Conservation (phyloP, 1,139 yeast species). For the Pneumocystis murina region DNA sequence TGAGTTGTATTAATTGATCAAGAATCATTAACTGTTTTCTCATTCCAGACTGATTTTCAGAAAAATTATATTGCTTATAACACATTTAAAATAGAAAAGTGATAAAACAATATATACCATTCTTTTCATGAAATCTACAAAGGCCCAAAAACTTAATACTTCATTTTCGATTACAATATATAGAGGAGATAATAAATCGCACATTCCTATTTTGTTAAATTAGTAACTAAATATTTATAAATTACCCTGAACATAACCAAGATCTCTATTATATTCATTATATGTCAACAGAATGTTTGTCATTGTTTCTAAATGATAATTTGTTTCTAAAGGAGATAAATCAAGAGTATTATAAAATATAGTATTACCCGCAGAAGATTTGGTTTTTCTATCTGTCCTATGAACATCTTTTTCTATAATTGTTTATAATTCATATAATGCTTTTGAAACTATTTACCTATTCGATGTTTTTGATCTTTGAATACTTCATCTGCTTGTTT, state of each 20-base stretch:
- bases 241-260: constrained; percentile 87
- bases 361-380: constrained; percentile 44
- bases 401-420: constrained; percentile 89
- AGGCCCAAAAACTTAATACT: constrained; percentile 73
- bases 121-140: constrained; percentile 74
- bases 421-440: constrained; percentile 71
- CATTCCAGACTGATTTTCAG: constrained; percentile 87
- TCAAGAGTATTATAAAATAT: constrained; percentile 38
- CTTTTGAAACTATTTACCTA: constrained; percentile 6
- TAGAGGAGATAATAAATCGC: constrained; percentile 76
- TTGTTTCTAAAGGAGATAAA: constrained; percentile 38
- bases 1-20: constrained; percentile 69
- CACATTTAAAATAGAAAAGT: not conserved
- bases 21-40: constrained; percentile 70
- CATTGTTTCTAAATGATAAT: constrained; percentile 53
- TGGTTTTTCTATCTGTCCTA: constrained; percentile 68
- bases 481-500: constrained; percentile 40
- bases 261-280: constrained; percentile 63
- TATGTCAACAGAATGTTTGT: constrained; percentile 73
- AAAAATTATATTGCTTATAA: constrained; percentile 56
- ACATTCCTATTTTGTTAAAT: constrained; percentile 35
- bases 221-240: not conserved
- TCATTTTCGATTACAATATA: constrained; percentile 71
- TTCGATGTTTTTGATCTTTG: constrained; percentile 22
- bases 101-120: constrained; percentile 31